These are phyloP conservation scores for Tuber borchii DNA, from an alignment of 495 filamentous ascomycete species.

Conservation along the genomic window DNA sequence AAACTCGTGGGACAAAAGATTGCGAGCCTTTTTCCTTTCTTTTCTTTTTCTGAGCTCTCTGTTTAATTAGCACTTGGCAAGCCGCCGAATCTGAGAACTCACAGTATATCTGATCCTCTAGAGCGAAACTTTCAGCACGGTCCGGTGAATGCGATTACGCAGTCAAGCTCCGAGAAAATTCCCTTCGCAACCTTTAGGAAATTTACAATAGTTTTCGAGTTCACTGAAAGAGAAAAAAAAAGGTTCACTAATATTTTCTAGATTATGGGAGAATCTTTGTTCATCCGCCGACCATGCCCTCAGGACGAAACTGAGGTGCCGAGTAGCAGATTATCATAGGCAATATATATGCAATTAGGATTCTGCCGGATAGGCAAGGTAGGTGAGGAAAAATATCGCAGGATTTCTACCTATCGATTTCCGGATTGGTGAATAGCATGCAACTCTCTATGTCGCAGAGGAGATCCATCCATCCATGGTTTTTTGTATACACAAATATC, in stretches of 20 bases:
- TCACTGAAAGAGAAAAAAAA: not conserved
- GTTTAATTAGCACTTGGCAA: no score
- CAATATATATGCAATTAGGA: not conserved
- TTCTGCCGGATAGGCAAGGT: not conserved
- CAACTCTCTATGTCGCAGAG: not conserved
- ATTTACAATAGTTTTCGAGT: not conserved
- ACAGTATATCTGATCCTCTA: no score
- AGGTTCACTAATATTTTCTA: not conserved
- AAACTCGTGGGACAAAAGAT: no score
- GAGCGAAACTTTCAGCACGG: no score
- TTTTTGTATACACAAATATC: not conserved
- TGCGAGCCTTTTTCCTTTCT: no score
- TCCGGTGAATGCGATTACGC: no score
- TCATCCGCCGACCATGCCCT: not conserved
- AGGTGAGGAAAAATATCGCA: not conserved
- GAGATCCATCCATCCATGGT: not conserved
- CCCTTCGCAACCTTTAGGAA: no score
- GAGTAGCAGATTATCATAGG: not conserved
- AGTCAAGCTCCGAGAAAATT: no score
- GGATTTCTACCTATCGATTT: not conserved
- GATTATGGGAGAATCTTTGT: not conserved
- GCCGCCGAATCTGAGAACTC: no score
- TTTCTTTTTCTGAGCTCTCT: no score
- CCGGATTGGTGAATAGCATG: not conserved
- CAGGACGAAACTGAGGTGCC: not conserved